Percentiles rank a stretch among this genome's conserved stretches.
These are phyloP conservation scores for Elaphomyces granulatus DNA, from an alignment of 495 filamentous ascomycete genomes.

Conservation along the genomic window DNA sequence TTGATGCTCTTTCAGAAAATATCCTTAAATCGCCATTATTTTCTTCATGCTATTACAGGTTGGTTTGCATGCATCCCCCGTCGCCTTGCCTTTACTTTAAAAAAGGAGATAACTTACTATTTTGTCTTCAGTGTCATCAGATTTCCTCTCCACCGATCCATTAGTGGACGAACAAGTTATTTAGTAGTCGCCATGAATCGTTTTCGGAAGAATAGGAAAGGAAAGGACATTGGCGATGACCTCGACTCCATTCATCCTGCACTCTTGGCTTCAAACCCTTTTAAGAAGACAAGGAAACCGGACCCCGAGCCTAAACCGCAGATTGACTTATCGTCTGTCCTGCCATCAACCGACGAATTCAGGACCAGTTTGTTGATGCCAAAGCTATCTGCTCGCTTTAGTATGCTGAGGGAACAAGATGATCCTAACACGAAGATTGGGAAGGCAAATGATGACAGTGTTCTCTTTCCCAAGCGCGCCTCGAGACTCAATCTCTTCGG, in stretches of 20 bases:
- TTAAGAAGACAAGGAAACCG: conserved; percentile 46
- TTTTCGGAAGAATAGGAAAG: conserved; percentile 50
- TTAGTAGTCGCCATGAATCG: conserved; percentile 45
- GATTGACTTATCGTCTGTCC: conserved; percentile 54
- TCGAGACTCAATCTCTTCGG: conserved; percentile 49
- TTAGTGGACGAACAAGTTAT: too few species aligned
- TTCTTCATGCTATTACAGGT: too few species aligned
- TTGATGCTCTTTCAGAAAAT: too few species aligned
- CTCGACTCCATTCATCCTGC: neutral
- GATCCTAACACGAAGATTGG: conserved; percentile 76
- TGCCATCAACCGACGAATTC: conserved; percentile 81
- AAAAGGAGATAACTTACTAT: too few species aligned
- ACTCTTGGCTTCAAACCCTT: conserved; percentile 29
- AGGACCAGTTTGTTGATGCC: conserved; percentile 96
- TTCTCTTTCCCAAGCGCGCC: conserved; percentile 66
- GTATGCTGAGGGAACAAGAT: conserved; percentile 89
- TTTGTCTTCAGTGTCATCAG: too few species aligned
- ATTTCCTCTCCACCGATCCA: too few species aligned
- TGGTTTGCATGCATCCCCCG: too few species aligned
- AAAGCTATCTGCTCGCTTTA: conserved; percentile 86
- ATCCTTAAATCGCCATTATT: too few species aligned
- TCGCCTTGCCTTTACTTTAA: too few species aligned
- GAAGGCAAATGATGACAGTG: conserved; percentile 89
- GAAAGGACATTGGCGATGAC: conserved; percentile 16
- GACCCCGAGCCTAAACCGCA: conserved; percentile 43